Evolutionary conservation across 495 filamentous ascomycete genomes (phyloP).

Genomic region (Choiromyces venosus): DNA sequence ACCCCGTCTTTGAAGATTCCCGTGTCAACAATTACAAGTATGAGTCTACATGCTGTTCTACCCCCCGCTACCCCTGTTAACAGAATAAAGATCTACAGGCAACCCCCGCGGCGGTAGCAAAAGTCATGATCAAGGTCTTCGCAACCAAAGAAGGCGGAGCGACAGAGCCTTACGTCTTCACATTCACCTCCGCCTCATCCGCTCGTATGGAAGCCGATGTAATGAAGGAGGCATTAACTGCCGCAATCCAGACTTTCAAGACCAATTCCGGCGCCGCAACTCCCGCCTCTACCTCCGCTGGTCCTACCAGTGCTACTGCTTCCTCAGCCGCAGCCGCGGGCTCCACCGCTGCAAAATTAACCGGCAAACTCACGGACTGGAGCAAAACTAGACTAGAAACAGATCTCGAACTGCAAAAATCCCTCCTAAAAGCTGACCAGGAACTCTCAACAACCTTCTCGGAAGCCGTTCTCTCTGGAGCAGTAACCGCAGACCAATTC

Average conservation of each 20-base stretch:
- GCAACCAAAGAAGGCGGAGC: conserved; percentile 55
- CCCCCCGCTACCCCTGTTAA: neutral
- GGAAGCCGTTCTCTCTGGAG: conserved; percentile 69
- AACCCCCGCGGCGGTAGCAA: conserved; percentile 71
- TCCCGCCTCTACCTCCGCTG: conserved; percentile 40
- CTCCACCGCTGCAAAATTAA: conserved; percentile 48
- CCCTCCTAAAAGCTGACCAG: conserved; percentile 69
- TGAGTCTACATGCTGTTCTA: conserved; percentile 32
- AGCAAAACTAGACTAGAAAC: conserved; percentile 62
- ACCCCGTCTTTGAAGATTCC: conserved; percentile 60
- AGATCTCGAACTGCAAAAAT: conserved; percentile 76
- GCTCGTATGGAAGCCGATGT: conserved; percentile 77
- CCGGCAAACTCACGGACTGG: conserved; percentile 44
- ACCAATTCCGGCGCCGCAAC: conserved; percentile 47
- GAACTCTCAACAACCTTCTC: conserved; percentile 71
- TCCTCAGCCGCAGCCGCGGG: conserved; percentile 48
- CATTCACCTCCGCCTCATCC: conserved; percentile 68
- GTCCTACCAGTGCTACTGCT: conserved; percentile 45
- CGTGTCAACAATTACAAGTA: conserved; percentile 74
- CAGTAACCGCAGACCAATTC: conserved; percentile 80
- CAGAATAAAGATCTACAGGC: conserved; percentile 71
- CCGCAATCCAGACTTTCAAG: conserved; percentile 65
- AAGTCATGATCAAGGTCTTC: conserved; percentile 88
- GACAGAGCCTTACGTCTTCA: conserved; percentile 67
- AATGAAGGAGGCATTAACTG: conserved; percentile 75